Percentiles rank a stretch among this genome's conserved stretches.
These are phyloP conservation scores for Colletotrichum sp. DNA, from an alignment of 2,329 filamentous ascomycete species.

Conservation along the genomic window DNA sequence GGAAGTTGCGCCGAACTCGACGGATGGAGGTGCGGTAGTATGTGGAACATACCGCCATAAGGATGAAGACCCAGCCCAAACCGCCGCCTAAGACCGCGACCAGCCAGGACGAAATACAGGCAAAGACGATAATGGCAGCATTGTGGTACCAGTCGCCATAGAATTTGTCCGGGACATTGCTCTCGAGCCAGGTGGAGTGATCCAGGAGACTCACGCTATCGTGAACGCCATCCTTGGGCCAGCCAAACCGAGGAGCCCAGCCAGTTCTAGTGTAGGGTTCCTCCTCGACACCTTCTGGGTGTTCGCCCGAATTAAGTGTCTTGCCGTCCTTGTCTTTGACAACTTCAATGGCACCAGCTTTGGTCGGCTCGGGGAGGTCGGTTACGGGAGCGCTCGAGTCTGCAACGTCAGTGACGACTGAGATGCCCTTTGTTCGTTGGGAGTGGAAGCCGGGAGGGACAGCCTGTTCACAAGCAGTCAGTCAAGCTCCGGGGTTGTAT, in stretches of 20 bases:
- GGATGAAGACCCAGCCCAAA: conserved; percentile 88
- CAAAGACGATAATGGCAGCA: conserved; percentile 90
- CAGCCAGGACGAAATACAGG: conserved; percentile 89
- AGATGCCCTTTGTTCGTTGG: conserved; percentile 66
- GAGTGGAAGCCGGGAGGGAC: conserved; percentile 70
- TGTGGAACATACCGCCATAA: conserved; percentile 91
- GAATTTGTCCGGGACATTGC: conserved; percentile 84
- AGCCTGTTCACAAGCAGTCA: conserved; percentile 46
- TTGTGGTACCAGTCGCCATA: conserved; percentile 99
- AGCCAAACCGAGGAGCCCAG: conserved; percentile 88
- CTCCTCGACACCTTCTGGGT: conserved; percentile 61
- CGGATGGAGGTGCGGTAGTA: conserved; percentile 97
- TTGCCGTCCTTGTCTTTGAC: conserved; percentile 55
- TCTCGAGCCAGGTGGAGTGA: conserved; percentile 87
- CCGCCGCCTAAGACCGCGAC: conserved; percentile 89
- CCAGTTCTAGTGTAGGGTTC: conserved; percentile 63
- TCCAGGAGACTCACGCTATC: conserved; percentile 77
- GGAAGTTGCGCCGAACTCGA: conserved; percentile 91
- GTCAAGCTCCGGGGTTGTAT: not conserved
- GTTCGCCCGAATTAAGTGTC: conserved; percentile 51
- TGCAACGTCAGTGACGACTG: conserved; percentile 76
- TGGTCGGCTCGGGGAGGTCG: conserved; percentile 78
- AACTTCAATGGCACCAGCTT: conserved; percentile 68
- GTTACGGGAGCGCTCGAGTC: conserved; percentile 73
- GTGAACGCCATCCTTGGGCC: conserved; percentile 61